These are phyloP conservation scores for Leccinum pachyderme DNA, from an alignment of 1,284 basidiomycete species.

Conservation along the genomic window DNA sequence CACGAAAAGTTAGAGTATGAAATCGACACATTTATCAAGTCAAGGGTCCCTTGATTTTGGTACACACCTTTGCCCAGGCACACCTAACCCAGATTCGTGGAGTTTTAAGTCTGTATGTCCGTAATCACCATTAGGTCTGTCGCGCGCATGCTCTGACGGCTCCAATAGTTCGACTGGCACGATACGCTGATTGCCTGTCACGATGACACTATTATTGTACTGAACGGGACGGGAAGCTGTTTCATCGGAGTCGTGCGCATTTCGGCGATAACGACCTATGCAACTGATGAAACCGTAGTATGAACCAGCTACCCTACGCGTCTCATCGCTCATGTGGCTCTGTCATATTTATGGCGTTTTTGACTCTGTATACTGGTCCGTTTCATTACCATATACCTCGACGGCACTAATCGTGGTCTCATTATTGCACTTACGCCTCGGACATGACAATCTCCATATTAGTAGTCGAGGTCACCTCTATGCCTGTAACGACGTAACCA, in stretches of 20 bases:
- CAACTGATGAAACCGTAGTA: background rate
- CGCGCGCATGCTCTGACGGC: background rate
- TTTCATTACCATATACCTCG: slow-evolving; percentile 49
- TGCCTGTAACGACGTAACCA: background rate
- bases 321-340: background rate
- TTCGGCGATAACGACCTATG: background rate
- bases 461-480: slow-evolving; percentile 30
- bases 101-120: background rate
- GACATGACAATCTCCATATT: slow-evolving; percentile 21
- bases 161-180: background rate
- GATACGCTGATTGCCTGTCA: background rate
- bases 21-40: background rate
- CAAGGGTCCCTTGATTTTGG: too few species aligned
- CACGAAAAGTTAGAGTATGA: background rate
- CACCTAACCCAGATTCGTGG: background rate
- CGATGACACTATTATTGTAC: background rate
- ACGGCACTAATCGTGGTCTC: slow-evolving; percentile 39
- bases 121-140: background rate
- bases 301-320: background rate
- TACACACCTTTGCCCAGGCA: background rate
- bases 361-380: slow-evolving; percentile 1
- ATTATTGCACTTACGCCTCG: slow-evolving; percentile 32
- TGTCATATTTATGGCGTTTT: background rate
- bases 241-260: background rate
- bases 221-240: background rate